phyloP scores from a whole-genome alignment of 1,284 basidiomycete genomes.

The Takashimella koratensis region DNA sequence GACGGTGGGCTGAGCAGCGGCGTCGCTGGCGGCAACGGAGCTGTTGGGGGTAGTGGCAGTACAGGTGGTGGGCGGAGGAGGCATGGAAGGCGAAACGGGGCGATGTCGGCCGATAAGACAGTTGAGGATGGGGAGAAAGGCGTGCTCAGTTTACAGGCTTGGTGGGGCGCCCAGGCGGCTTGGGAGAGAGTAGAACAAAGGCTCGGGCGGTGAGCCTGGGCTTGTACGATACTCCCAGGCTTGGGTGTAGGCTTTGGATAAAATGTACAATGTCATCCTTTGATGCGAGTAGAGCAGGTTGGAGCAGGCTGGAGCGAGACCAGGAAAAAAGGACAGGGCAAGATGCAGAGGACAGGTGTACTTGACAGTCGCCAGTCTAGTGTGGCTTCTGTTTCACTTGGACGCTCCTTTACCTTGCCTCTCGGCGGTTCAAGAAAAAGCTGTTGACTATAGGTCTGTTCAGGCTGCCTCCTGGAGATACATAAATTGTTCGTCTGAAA shows the following conservation, averaged over 20 bases:
- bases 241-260: not conserved
- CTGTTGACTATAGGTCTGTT: no score
- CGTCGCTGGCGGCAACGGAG: not conserved
- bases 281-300: no score
- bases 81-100: not conserved
- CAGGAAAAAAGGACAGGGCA: no score
- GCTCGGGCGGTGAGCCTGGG: constrained; percentile 5
- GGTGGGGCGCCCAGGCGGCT: constrained; percentile 17
- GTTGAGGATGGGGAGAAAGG: constrained; percentile 3
- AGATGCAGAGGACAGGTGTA: no score
- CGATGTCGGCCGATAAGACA: not conserved
- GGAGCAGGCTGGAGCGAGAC: no score
- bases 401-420: no score
- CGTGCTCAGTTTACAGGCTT: constrained; percentile 12
- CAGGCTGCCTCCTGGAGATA: no score
- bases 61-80: not conserved
- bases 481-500: no score
- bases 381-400: no score
- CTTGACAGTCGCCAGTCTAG: no score
- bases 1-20: not conserved
- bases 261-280: no score
- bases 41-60: not conserved
- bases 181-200: constrained; percentile 29
- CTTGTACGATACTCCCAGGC: not conserved
- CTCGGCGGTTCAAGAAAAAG: no score